Base-by-base conservation (phyloP, 345 rosid genomes). In the Salix exigua region DNA sequence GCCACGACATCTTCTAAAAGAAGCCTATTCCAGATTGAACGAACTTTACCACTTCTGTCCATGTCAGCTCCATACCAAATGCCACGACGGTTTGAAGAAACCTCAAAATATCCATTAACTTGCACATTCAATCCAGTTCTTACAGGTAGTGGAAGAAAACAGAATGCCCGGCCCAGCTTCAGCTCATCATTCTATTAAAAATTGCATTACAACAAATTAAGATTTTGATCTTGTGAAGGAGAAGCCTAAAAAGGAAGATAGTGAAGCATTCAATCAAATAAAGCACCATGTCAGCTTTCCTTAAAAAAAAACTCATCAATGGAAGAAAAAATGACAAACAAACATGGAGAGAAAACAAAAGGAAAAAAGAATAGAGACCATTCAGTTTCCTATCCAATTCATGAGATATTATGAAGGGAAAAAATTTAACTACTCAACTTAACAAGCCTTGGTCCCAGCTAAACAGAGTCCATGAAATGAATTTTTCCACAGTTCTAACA, bases 21-120 rank as follows among this genome's bases (percentile, higher is more conserved):
- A 84, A 91, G 96, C 84, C 90, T 87, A 84, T 94, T 94, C 98
- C 98, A 94, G 71, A 89, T 81, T 33, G 96, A 94, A 70, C 98
- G 98, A 83, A 94, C 78, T 88, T 90, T 94, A 26, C 97, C 98
- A 85, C 98, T 88, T 84, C 94, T 92, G 79, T 94, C 98, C 98
- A 94, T 94, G 80, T 94, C 98, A 61, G 82, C 97, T 74, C 98
- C 98, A 83, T 92, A 91, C 98, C 98, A 94, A 83, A 94, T 94
- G 79, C 97, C 97, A 61, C 98, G 97, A 65, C 98, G 98, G 71
- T 92, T 94, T 66, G 98, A 94, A 17, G 97, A 89, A 77, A 94
- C 96, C 84, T 94, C 98, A 90, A 94, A 94, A 84, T 92, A 94
- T 28, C 93, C 98, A 77, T 94, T 94, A 67, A 94, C 87, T 82